Percentiles rank a stretch among this genome's conserved stretches.
Conservation (phyloP, 495 filamentous ascomycete genomes). For the Eremomyces bilateralis region DNA sequence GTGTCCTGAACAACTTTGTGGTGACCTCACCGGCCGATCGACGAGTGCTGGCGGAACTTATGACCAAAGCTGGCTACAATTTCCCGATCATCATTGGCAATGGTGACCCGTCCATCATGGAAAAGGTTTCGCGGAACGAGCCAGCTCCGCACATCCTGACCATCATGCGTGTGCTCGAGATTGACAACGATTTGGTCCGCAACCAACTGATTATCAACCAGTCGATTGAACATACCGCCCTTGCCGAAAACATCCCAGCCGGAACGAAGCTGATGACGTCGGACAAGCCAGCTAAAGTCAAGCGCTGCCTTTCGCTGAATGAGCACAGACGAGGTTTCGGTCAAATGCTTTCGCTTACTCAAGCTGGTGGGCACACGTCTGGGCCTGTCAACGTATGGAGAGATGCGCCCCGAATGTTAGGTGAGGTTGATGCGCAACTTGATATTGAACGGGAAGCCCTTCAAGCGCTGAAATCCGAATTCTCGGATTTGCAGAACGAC, state of each 20-base stretch:
- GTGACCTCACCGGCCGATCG: slow-evolving; percentile 56
- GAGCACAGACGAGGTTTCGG: too few species aligned
- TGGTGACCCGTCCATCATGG: slow-evolving; percentile 25
- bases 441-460: too few species aligned
- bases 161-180: slow-evolving; percentile 51
- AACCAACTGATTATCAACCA: slow-evolving; percentile 69
- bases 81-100: neutral
- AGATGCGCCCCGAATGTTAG: too few species aligned
- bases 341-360: too few species aligned
- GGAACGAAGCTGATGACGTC: slow-evolving; percentile 46
- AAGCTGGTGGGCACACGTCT: too few species aligned
- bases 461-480: too few species aligned
- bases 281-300: too few species aligned
- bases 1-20: slow-evolving; percentile 47
- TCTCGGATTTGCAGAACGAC: too few species aligned
- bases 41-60: slow-evolving; percentile 34
- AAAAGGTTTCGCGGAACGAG: too few species aligned
- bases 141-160: slow-evolving; percentile 55
- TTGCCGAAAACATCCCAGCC: slow-evolving; percentile 43
- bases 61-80: slow-evolving; percentile 23
- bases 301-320: too few species aligned
- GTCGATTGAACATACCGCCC: slow-evolving; percentile 60
- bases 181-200: slow-evolving; percentile 57
- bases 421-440: too few species aligned
- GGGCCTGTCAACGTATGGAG: too few species aligned